Base-by-base conservation (phyloP, 768 basidiomycete species). In the Hysterangium stoloniferum region DNA sequence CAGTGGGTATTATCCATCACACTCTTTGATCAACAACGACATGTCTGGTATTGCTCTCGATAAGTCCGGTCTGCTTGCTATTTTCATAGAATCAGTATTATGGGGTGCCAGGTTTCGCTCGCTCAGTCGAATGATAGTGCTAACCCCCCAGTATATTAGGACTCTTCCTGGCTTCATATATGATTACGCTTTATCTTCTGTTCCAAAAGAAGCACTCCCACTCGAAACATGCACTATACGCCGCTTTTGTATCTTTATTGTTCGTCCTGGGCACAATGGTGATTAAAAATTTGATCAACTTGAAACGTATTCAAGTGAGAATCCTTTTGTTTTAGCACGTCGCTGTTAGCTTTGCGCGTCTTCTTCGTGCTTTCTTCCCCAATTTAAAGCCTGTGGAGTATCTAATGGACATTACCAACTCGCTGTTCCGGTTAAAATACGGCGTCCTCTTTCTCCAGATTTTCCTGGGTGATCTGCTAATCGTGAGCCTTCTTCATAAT, bases 131-230 rank as follows among this genome's bases (percentile, higher is more conserved):
- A 40, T 19, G 11, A 35, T 19, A 20, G 24, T 13, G 12, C 24
- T 4, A 20, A 20, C 24, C 47, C 5, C 25, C 12, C 17, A 25
- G 17, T 27, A 15, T 17, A 4, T 41, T n/a, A 50, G 48, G 48
- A 8, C 35, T 50, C 32, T 38, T 50, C 22, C 22, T 31, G 13
- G n/a, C 13, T 38, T 28, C 41, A 6, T 50, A 27, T 41, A 40
- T 50, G 37, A 38, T 50, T 40, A 50, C 48, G 34, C n/a, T 50
- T 38, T 50, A 41, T 38, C 31, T 50, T 35, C 48, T 50, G 38
- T 31, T 42, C 20, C 48, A 50, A 22, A 50, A 50, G 38, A 38
- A 33, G 31, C 41, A 35, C 27, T 40, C 24, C 19, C n/a, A 29
- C 20, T 5, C 3, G 17, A 50, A 50, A 29, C 15, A 41, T 29